These are phyloP conservation scores for Coemansia sp. DNA, from an alignment of 192 early-diverging fungal species.

Conservation along the genomic window DNA sequence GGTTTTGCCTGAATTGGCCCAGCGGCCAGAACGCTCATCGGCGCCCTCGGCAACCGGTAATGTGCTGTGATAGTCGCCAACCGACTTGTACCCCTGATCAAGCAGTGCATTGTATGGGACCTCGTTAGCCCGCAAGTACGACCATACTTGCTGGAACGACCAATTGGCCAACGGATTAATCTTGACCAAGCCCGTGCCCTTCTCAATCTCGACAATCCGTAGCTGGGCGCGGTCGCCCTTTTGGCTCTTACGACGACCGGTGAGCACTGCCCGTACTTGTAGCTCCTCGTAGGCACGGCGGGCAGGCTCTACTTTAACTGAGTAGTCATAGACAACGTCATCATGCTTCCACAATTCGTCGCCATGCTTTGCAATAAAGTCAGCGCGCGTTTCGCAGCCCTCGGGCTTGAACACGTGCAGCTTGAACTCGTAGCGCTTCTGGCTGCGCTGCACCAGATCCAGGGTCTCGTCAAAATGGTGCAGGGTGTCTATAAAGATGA, in stretches of 20 bases:
- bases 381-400: constrained; percentile 56
- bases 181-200: constrained; percentile 75
- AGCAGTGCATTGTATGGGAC: constrained; percentile 89
- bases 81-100: constrained; percentile 86
- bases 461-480: constrained; percentile 94
- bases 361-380: constrained; percentile 75
- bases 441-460: constrained; percentile 66
- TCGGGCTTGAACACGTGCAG: constrained; percentile 76
- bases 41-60: constrained; percentile 62
- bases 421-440: constrained; percentile 66
- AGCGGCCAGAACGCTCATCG: constrained; percentile 84
- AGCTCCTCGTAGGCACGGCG: constrained; percentile 80
- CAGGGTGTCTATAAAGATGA: constrained; percentile 93
- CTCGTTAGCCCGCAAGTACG: constrained; percentile 76
- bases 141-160: constrained; percentile 87
- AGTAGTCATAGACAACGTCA: constrained; percentile 78
- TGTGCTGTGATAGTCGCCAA: constrained; percentile 94
- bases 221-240: constrained; percentile 76
- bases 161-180: constrained; percentile 90
- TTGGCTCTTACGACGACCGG: constrained; percentile 86
- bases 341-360: constrained; percentile 80
- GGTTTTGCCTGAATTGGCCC: constrained; percentile 82
- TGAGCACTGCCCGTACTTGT: constrained; percentile 75
- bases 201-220: constrained; percentile 79
- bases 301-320: constrained; percentile 92